Evolutionary conservation across 768 basidiomycete genomes (phyloP).

Genomic region (Xerocomellus chrysenteron): DNA sequence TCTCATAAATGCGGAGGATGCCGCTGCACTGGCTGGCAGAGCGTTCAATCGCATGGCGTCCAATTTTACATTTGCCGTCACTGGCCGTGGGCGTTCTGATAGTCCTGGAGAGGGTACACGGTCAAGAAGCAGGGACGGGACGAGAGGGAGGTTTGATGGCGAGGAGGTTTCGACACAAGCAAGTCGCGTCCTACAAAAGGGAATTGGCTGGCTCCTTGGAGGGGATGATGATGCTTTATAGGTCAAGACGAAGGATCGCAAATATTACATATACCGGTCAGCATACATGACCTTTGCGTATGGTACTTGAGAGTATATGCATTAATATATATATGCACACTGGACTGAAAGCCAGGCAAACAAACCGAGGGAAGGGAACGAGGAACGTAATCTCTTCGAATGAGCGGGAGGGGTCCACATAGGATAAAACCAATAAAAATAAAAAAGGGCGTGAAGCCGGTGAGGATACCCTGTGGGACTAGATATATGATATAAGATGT

Average conservation of each 20-base stretch:
- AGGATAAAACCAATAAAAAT: constrained; percentile 33
- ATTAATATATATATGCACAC: constrained; percentile 26
- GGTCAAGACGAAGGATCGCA: background rate
- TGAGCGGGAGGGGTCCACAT: constrained; percentile 19
- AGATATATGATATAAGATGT: constrained; percentile 13
- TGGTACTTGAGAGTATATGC: constrained; percentile 17
- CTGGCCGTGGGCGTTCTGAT: constrained; percentile 35
- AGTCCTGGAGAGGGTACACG: constrained; percentile 19
- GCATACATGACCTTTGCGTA: constrained; percentile 17
- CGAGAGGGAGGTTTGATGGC: constrained; percentile 43
- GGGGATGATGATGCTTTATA: constrained; percentile 53
- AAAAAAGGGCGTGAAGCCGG: background rate
- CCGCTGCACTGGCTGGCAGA: constrained; percentile 73
- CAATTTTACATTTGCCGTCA: constrained; percentile 68
- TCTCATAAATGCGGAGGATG: constrained; percentile 70
- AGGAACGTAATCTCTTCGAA: constrained; percentile 15
- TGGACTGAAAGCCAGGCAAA: constrained; percentile 22
- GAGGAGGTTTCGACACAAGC: constrained; percentile 75
- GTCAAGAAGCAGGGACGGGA: constrained; percentile 40
- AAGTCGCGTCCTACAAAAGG: constrained; percentile 76
- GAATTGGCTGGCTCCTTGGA: constrained; percentile 95
- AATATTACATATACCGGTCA: constrained; percentile 15
- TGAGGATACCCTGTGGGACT: constrained; percentile 10
- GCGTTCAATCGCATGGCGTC: constrained; percentile 79
- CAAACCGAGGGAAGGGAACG: constrained; percentile 23